Conservation (phyloP, 2,329 filamentous ascomycete species). For the Sclerotinia borealis region DNA sequence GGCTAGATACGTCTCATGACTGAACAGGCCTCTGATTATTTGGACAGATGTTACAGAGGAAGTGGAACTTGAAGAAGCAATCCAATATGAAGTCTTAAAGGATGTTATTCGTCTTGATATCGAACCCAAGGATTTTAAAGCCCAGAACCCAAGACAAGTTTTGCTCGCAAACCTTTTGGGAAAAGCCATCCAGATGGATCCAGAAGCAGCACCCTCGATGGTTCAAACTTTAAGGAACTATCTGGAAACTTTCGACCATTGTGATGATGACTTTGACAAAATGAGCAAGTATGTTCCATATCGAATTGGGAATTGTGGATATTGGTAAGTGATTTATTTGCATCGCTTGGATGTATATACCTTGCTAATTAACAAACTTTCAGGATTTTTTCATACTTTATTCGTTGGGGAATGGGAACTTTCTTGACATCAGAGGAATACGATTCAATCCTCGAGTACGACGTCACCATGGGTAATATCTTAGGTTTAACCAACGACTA, state of each 20-base stretch:
- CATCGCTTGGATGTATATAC: too few species aligned
- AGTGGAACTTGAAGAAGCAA: background rate
- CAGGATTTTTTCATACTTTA: background rate
- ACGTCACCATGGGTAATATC: background rate
- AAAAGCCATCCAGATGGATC: background rate
- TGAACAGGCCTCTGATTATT: too few species aligned
- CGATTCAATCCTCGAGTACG: background rate
- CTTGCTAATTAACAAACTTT: background rate
- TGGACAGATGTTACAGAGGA: background rate
- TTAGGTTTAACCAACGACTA: background rate
- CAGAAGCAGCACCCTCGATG: background rate
- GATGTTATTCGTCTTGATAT: background rate
- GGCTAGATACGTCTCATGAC: too few species aligned
- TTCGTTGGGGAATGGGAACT: background rate
- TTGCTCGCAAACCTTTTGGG: background rate
- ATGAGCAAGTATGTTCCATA: background rate
- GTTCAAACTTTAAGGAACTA: background rate
- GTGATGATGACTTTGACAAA: background rate
- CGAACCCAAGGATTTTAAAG: background rate
- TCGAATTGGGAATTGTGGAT: background rate
- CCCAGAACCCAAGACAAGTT: background rate
- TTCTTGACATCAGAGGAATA: background rate
- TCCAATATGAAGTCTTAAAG: background rate
- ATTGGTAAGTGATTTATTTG: background rate
- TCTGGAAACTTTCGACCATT: background rate